Percentiles rank a stretch among this genome's conserved stretches.
Conservation (phyloP, 805 yeast genomes). For the Kodamaea fukazawae region DNA sequence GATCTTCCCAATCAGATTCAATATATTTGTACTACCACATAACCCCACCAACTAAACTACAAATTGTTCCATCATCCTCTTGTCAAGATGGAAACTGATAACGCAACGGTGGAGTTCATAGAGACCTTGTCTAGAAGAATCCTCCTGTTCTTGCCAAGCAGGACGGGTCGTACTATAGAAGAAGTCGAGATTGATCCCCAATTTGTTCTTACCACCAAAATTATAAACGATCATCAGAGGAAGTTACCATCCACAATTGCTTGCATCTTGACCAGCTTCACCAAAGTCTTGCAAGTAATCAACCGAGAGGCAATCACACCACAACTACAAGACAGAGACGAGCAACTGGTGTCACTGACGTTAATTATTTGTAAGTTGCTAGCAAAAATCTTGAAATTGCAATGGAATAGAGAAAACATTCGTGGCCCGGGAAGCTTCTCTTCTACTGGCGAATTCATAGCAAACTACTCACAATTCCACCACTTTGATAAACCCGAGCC, state of each 20-base stretch:
- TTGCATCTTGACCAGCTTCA: conserved; percentile 21
- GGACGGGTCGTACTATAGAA: conserved; percentile 36
- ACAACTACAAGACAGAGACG: conserved; percentile 28
- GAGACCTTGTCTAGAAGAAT: conserved; percentile 27
- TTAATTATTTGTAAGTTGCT: conserved; percentile 32
- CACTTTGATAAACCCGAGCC: conserved; percentile 29
- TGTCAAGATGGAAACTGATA: conserved; percentile 1
- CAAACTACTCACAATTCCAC: conserved; percentile 26
- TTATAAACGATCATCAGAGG: conserved; percentile 21
- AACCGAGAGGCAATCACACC: conserved; percentile 20
- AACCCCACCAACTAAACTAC: too few species aligned
- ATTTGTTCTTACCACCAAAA: conserved; percentile 29
- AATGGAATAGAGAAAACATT: conserved; percentile 27
- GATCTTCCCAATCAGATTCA: too few species aligned
- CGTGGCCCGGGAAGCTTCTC: conserved; percentile 7
- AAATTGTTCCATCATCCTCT: background rate
- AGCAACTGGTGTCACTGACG: conserved; percentile 29
- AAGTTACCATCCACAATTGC: conserved; percentile 17
- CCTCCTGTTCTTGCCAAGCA: conserved; percentile 34
- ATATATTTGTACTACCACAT: too few species aligned
- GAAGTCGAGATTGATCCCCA: conserved; percentile 44
- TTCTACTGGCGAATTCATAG: conserved; percentile 7
- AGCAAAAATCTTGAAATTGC: conserved; percentile 23
- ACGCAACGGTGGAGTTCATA: conserved; percentile 17
- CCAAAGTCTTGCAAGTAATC: conserved; percentile 22